Conservation (phyloP, 2,329 filamentous ascomycete genomes). For the Fusarium piperis region DNA sequence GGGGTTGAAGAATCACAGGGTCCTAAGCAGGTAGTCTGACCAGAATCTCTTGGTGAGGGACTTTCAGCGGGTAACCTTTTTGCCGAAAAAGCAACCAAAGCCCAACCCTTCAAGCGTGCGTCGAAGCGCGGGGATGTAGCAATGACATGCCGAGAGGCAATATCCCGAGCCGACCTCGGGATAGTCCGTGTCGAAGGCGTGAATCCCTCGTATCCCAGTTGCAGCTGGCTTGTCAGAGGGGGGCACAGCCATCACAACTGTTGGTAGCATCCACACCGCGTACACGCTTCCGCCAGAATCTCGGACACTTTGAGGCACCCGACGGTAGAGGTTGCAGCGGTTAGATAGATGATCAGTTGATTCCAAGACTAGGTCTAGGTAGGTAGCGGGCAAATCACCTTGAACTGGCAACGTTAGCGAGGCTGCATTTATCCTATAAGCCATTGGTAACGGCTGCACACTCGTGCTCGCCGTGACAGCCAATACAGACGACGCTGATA, state of each 20-base stretch:
- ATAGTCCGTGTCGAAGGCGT: background rate
- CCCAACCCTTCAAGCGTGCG: background rate
- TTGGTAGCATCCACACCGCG: background rate
- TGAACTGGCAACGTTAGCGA: background rate
- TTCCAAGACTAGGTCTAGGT: background rate
- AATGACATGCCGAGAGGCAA: background rate
- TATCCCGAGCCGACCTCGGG: background rate
- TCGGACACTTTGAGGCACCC: slow-evolving; percentile 17
- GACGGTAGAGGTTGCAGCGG: slow-evolving; percentile 1
- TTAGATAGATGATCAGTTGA: slow-evolving; percentile 18
- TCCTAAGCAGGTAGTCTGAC: background rate
- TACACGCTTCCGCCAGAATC: background rate
- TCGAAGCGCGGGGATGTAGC: background rate
- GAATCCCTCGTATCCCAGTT: background rate
- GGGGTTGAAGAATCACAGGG: background rate
- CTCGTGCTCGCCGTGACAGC: background rate
- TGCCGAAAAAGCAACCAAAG: background rate
- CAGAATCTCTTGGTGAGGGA: background rate
- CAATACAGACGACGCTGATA: background rate
- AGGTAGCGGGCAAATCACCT: slow-evolving; percentile 1
- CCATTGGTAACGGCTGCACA: background rate
- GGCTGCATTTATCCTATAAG: background rate
- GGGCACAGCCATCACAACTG: background rate
- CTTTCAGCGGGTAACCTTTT: background rate
- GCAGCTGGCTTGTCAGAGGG: background rate